These are phyloP conservation scores for Hirsutella rhossiliensis DNA, from an alignment of 2,329 filamentous ascomycete species.

Conservation along the genomic window DNA sequence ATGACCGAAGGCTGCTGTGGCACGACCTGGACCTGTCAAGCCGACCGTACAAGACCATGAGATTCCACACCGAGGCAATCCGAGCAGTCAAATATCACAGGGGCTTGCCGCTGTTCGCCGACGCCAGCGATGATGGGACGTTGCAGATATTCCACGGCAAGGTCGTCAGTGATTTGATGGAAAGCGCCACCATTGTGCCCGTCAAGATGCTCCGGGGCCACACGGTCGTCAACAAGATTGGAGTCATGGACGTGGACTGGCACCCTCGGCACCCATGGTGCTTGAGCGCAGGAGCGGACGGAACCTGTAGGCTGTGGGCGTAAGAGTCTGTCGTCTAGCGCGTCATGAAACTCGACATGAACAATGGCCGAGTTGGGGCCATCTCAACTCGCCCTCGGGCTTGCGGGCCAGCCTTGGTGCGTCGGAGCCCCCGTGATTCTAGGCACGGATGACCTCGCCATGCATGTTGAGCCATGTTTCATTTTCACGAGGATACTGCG, in stretches of 20 bases:
- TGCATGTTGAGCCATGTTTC: too few relatives aligned
- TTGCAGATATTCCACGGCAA: conserved; percentile 96
- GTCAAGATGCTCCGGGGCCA: conserved; percentile 90
- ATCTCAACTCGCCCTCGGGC: too few relatives aligned
- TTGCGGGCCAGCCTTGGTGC: too few relatives aligned
- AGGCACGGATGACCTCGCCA: too few relatives aligned
- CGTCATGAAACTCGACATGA: too few relatives aligned
- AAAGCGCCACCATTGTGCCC: conserved; percentile 92
- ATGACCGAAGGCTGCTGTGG: conserved; percentile 89
- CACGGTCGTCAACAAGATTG: conserved; percentile 72
- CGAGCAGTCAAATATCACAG: conserved; percentile 80
- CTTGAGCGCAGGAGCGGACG: conserved; percentile 88
- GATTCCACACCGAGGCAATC: conserved; percentile 89
- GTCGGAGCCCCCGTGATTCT: too few relatives aligned
- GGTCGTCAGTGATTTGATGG: conserved; percentile 87
- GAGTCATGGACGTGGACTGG: conserved; percentile 92
- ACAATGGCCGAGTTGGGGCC: too few relatives aligned
- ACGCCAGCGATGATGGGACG: conserved; percentile 88
- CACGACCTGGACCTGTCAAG: conserved; percentile 89
- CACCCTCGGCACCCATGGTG: conserved; percentile 91
- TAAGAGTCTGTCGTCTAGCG: conserved; percentile 18
- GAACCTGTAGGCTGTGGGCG: conserved; percentile 83
- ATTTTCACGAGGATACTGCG: too few relatives aligned
- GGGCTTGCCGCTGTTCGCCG: conserved; percentile 75
- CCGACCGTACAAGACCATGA: conserved; percentile 89